A percentile compares a stretch with the other conserved stretches of the same genome.
Evolutionary conservation across 495 filamentous ascomycete species (phyloP).

Genomic region (Corynascus novoguineensis): DNA sequence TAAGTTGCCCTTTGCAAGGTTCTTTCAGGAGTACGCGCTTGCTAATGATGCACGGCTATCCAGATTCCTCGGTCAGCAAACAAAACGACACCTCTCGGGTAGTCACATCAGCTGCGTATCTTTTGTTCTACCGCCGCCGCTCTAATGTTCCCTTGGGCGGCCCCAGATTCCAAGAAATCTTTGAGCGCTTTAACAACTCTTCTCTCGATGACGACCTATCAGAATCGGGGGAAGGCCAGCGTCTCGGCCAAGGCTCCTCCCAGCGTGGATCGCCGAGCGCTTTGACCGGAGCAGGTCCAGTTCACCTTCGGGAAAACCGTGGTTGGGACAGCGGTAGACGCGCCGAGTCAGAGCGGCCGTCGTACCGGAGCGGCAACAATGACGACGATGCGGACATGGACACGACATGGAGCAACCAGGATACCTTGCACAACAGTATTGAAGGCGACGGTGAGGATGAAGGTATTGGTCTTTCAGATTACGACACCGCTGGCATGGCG

Average conservation of each 20-base stretch:
- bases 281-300: constrained; percentile 68
- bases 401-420: constrained; percentile 18
- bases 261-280: constrained; percentile 79
- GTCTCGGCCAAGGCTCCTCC: constrained; percentile 77
- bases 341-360: constrained; percentile 16
- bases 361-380: constrained; percentile 7
- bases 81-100: constrained; percentile 49
- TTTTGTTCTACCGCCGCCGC: constrained; percentile 92
- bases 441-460: constrained; percentile 40
- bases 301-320: constrained; percentile 62
- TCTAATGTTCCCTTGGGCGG: constrained; percentile 72
- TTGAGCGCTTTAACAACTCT: constrained; percentile 49
- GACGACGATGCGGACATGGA: constrained; percentile 16
- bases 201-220: constrained; percentile 38
- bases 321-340: constrained; percentile 39
- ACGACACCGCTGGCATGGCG: constrained; percentile 23
- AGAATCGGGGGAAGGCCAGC: constrained; percentile 76
- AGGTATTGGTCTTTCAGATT: constrained; percentile 23
- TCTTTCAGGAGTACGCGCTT: background rate
- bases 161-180: constrained; percentile 60
- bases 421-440: constrained; percentile 32
- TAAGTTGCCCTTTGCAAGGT: constrained; percentile 39
- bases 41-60: constrained; percentile 39
- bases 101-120: constrained; percentile 70
- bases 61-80: constrained; percentile 65